Conservation (phyloP, 306 rosid genomes). For the Cucumis cinereus region DNA sequence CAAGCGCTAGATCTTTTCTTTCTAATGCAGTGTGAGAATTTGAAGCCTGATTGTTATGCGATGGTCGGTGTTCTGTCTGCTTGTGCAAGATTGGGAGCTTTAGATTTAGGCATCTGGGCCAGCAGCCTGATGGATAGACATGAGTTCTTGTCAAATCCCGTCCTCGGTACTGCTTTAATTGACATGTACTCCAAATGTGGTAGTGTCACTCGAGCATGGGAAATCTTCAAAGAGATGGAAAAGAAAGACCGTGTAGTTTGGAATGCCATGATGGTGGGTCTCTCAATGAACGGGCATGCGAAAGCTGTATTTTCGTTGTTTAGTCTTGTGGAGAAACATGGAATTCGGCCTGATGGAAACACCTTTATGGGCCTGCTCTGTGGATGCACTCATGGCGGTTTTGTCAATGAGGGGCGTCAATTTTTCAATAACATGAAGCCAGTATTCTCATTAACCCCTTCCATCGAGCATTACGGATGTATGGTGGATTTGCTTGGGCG, state of each 20-base stretch:
- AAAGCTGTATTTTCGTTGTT: slow-evolving; percentile 46
- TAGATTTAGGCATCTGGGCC: slow-evolving; percentile 7
- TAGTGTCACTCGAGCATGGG: slow-evolving; percentile 37
- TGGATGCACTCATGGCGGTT: slow-evolving; percentile 66
- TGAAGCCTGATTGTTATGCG: slow-evolving; percentile 51
- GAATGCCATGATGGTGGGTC: slow-evolving; percentile 51
- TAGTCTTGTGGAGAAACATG: slow-evolving; percentile 47
- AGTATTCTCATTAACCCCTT: slow-evolving; percentile 23
- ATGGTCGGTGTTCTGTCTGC: slow-evolving; percentile 37
- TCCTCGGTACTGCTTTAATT: slow-evolving; percentile 56
- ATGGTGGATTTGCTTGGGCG: slow-evolving; percentile 2
- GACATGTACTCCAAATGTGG: slow-evolving; percentile 77
- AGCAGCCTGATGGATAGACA: slow-evolving; percentile 30
- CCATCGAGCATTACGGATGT: background rate
- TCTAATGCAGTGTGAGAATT: slow-evolving; percentile 39
- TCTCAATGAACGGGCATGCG: slow-evolving; percentile 56
- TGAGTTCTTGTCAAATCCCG: slow-evolving; percentile 42
- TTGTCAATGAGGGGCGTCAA: slow-evolving; percentile 47
- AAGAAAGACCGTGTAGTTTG: slow-evolving; percentile 46
- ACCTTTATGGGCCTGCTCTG: slow-evolving; percentile 61
- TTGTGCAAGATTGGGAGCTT: slow-evolving; percentile 6
- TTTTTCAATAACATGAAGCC: slow-evolving; percentile 39
- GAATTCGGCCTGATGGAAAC: slow-evolving; percentile 42
- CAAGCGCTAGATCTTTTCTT: background rate
- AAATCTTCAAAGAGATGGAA: slow-evolving; percentile 41